These are phyloP conservation scores for Pseudomassariella vexata DNA, from an alignment of 2,329 filamentous ascomycete genomes.

Conservation along the genomic window DNA sequence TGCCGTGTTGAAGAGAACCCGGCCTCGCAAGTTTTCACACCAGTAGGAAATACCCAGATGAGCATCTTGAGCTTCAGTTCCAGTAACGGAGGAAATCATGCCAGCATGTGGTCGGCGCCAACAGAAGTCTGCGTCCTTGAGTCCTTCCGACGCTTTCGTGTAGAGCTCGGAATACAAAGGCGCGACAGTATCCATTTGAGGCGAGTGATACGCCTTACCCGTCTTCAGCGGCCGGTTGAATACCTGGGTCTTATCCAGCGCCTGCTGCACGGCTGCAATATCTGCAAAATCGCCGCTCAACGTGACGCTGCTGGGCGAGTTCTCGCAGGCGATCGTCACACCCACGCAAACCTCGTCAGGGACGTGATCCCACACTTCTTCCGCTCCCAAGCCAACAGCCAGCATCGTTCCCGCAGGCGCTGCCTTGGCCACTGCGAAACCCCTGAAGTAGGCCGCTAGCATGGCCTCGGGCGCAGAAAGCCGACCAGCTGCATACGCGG, in stretches of 20 bases:
- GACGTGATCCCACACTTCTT: slow-evolving; percentile 24
- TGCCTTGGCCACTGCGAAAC: slow-evolving; percentile 10
- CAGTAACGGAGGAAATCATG: slow-evolving; percentile 18
- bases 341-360: slow-evolving; percentile 14
- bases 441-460: slow-evolving; percentile 17
- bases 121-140: background rate
- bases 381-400: slow-evolving; percentile 20
- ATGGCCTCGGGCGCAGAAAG: slow-evolving; percentile 19
- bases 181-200: slow-evolving; percentile 36
- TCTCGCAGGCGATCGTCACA: slow-evolving; percentile 29
- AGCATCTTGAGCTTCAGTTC: slow-evolving; percentile 4
- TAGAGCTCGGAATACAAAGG: slow-evolving; percentile 9
- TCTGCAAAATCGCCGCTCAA: slow-evolving; percentile 40
- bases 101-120: background rate
- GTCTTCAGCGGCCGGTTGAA: slow-evolving; percentile 40
- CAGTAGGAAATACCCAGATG: slow-evolving; percentile 14
- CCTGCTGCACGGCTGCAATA: slow-evolving; percentile 29
- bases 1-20: slow-evolving; percentile 23
- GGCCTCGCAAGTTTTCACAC: slow-evolving; percentile 17
- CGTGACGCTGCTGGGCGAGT: slow-evolving; percentile 38
- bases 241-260: slow-evolving; percentile 34
- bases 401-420: slow-evolving; percentile 20
- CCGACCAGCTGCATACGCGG: slow-evolving; percentile 30
- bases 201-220: slow-evolving; percentile 30
- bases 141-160: background rate